These are phyloP conservation scores for Podosphaera xanthii DNA, from an alignment of 2,329 filamentous ascomycete species.

Conservation along the genomic window DNA sequence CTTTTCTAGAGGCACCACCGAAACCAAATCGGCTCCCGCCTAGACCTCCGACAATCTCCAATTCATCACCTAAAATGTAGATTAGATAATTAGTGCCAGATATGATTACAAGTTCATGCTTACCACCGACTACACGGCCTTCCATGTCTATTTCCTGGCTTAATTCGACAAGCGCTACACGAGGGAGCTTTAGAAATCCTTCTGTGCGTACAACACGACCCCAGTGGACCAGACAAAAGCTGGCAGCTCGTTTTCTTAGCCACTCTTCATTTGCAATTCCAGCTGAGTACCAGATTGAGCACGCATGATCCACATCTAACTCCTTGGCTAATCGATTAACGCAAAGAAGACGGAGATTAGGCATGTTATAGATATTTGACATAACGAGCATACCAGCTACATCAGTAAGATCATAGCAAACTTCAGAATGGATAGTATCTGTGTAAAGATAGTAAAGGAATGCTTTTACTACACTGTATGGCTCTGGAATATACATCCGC, in stretches of 20 bases:
- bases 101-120: conserved; percentile 36
- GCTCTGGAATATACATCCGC: conserved; percentile 93
- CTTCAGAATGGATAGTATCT: conserved; percentile 50
- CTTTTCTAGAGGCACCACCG: conserved; percentile 27
- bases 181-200: conserved; percentile 63
- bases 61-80: conserved; percentile 13
- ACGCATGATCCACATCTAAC: conserved; percentile 82
- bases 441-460: conserved; percentile 96
- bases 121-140: conserved; percentile 70
- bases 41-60: conserved; percentile 24
- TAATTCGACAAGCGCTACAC: conserved; percentile 53
- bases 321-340: conserved; percentile 78
- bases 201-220: conserved; percentile 76
- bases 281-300: conserved; percentile 88
- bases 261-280: conserved; percentile 79
- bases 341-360: conserved; percentile 71
- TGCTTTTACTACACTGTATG: conserved; percentile 78
- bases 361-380: conserved; percentile 96
- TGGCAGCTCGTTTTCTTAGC: conserved; percentile 70
- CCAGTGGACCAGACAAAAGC: conserved; percentile 85
- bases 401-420: conserved; percentile 48
- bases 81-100: conserved; percentile 4
- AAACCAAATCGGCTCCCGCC: conserved; percentile 25
- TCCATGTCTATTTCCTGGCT: conserved; percentile 87
- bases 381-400: conserved; percentile 90